Evolutionary conservation across 2,329 filamentous ascomycete species (phyloP), one percentile per base, ranked within the genome.

Genomic region (Cladophialophora exuberans): DNA sequence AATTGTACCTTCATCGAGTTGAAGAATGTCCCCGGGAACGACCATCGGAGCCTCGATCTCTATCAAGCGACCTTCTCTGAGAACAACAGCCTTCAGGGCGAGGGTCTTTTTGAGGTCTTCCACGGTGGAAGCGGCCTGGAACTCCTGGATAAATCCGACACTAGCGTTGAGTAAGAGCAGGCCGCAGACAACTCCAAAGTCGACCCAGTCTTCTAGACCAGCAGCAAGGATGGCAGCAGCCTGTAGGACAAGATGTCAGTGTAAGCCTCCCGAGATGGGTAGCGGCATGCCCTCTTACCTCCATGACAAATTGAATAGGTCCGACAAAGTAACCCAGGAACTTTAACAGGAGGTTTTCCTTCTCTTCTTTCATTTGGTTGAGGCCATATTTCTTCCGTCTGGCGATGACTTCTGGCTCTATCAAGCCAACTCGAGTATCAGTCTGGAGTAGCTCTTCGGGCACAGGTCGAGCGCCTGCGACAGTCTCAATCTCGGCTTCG

Each of bases 271-370:
- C 28, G 55, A 35, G 43, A 18, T 48, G 22, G 15, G 30, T 38
- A 50, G 36, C 20, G 41, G 41, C 44, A 31, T 42, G 47, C 6
- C 51, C 22, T 73, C 83, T 69, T 72, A 87, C 87, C 85, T 93
- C 89, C 90, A 96, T 96, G 70, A 96, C 90, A 74, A 93, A 93
- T 72, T 95, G 90, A 64, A 96, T 93, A 20, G 91, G 91, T 63
- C 91, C 91, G 52, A 94, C 79, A 72, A 95, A 95, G 78, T 89
- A 94, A 66, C 82, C 80, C 18, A 84, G 67, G 74, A 96, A 95
- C 79, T 95, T 94, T 67, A 94, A 80, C 58, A 92, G 74, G 55
- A 91, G 68, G 68, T 92, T 95, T 75, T 91, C 87, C 76, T 90
- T 91, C 78, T 93, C 88, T 76, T 95, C 89, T 75, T 89, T 91